Evolutionary conservation across 164 flowering plant genomes (phyloP).

Genomic region (Umbellularia californica): DNA sequence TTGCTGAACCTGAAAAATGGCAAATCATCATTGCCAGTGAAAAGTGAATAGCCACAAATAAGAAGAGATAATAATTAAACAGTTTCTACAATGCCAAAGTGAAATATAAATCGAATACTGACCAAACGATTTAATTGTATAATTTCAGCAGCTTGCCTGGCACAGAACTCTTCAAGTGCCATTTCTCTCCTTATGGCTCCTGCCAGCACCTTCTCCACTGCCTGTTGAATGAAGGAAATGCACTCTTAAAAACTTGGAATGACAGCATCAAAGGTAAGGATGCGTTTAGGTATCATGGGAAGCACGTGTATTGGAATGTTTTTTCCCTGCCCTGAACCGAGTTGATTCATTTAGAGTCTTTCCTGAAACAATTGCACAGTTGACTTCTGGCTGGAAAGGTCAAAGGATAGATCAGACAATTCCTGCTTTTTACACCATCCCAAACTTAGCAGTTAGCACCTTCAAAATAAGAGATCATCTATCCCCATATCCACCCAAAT

Average conservation of each 20-base stretch:
- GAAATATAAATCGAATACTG: constrained; percentile 15
- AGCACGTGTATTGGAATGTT: too few relatives aligned
- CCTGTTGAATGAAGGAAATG: constrained; percentile 39
- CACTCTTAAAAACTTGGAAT: neutral
- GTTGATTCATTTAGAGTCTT: neutral
- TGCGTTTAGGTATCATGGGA: too few relatives aligned
- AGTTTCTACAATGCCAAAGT: neutral
- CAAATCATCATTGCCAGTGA: neutral
- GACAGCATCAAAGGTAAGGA: neutral
- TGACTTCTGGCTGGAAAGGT: neutral
- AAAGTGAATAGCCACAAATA: neutral
- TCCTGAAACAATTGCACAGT: neutral
- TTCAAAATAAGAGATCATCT: neutral
- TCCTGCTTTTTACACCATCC: too few relatives aligned
- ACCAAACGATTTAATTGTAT: constrained; percentile 89
- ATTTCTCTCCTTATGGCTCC: constrained; percentile 96
- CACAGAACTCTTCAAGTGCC: constrained; percentile 84
- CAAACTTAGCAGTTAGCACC: too few relatives aligned
- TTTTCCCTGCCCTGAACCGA: neutral
- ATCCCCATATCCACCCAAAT: neutral
- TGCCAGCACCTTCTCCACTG: constrained; percentile 93
- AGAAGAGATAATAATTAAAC: neutral
- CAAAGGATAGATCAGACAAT: too few relatives aligned
- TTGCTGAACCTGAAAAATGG: constrained; percentile 69
- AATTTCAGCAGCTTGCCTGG: constrained; percentile 79